Evolutionary conservation across 2,329 filamentous ascomycete genomes (phyloP).

Genomic region (Byssothecium circinans): DNA sequence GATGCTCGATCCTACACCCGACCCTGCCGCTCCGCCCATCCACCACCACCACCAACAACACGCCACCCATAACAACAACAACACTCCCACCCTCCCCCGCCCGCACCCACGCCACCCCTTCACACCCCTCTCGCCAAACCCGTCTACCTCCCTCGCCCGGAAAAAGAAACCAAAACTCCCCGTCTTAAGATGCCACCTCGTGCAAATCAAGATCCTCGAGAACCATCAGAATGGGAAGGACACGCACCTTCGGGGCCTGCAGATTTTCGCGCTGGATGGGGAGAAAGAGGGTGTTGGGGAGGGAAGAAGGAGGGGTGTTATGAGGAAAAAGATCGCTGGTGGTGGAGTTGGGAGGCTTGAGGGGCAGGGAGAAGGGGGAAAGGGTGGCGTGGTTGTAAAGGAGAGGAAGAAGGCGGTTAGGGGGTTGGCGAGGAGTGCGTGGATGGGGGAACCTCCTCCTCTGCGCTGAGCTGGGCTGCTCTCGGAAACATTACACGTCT

Average conservation of each 20-base stretch:
- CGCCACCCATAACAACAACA: no score
- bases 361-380: background rate
- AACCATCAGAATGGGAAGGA: constrained; percentile 99
- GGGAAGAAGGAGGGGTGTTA: constrained; percentile 18
- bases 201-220: constrained; percentile 88
- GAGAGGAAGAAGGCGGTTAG: constrained; percentile 1
- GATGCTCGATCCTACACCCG: constrained; percentile 4
- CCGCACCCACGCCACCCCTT: constrained; percentile 21
- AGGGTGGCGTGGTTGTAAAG: background rate
- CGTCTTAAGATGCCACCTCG: constrained; percentile 81
- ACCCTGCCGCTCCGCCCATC: constrained; percentile 1
- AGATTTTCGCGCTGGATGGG: constrained; percentile 68
- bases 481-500: no score
- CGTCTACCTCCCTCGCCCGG: constrained; percentile 20
- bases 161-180: constrained; percentile 66
- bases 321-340: constrained; percentile 2
- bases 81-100: constrained; percentile 7
- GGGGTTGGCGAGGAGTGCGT: constrained; percentile 15
- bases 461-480: constrained; percentile 20
- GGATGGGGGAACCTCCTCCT: constrained; percentile 21
- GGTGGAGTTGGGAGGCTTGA: background rate
- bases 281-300: constrained; percentile 19
- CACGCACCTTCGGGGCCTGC: constrained; percentile 92
- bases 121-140: constrained; percentile 18
- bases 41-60: constrained; percentile 2